Evolutionary conservation across 2,329 filamentous ascomycete species (phyloP).

Genomic region (Fusarium staphyleae): DNA sequence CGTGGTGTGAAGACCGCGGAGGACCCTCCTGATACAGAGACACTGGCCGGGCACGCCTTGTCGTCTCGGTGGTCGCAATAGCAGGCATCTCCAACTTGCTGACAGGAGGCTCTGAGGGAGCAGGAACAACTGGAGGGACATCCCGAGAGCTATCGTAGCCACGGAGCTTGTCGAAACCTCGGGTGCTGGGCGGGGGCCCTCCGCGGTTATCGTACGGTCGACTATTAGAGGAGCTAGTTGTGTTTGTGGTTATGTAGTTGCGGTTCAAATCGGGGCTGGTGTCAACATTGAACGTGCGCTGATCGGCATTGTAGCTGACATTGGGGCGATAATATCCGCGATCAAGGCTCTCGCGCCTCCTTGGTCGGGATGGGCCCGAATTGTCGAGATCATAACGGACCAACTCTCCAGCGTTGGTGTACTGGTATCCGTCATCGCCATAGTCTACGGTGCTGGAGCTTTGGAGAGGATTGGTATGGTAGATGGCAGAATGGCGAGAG

Average conservation of each 20-base stretch:
- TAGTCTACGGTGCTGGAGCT: constrained; percentile 57
- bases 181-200: constrained; percentile 71
- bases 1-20: constrained; percentile 52
- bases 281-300: constrained; percentile 55
- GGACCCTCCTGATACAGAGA: constrained; percentile 62
- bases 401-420: constrained; percentile 68
- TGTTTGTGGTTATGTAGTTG: constrained; percentile 48
- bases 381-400: constrained; percentile 68
- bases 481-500: constrained; percentile 55
- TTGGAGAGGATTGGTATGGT: constrained; percentile 54
- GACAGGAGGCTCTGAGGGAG: constrained; percentile 46
- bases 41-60: constrained; percentile 52
- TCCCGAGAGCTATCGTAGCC: constrained; percentile 54
- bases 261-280: constrained; percentile 54
- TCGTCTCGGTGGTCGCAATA: constrained; percentile 32
- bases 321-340: constrained; percentile 63
- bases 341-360: constrained; percentile 63
- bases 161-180: constrained; percentile 74
- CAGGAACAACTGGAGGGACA: constrained; percentile 53
- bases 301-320: constrained; percentile 58
- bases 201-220: constrained; percentile 51
- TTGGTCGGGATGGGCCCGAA: constrained; percentile 49
- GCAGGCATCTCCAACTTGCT: constrained; percentile 29
- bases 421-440: constrained; percentile 67
- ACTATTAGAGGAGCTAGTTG: constrained; percentile 32